These are phyloP conservation scores for Botrytis aclada DNA, from an alignment of 2,329 filamentous ascomycete genomes.

Conservation along the genomic window DNA sequence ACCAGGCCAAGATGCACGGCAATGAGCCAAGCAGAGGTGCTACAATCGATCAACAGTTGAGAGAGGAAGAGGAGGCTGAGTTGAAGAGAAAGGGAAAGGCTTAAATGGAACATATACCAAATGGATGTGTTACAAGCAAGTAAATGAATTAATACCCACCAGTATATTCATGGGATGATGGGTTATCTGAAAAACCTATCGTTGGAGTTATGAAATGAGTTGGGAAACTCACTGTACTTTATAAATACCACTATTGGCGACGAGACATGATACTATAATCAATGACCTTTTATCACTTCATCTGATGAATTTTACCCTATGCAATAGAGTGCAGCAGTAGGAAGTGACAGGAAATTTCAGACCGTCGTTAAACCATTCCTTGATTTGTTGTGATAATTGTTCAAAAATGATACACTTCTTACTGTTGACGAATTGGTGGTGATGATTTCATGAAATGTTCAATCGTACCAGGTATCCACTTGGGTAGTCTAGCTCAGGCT, in stretches of 20 bases:
- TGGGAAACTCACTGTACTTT: slow-evolving; percentile 5
- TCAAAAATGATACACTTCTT: background rate
- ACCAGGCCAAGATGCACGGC: slow-evolving; percentile 61
- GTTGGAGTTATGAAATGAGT: background rate
- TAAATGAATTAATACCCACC: background rate
- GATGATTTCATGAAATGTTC: background rate
- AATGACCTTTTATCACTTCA: slow-evolving; percentile 9
- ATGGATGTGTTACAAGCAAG: slow-evolving; percentile 1
- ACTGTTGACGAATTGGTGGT: background rate
- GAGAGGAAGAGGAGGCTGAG: slow-evolving; percentile 64
- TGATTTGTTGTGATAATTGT: too few relatives aligned
- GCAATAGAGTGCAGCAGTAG: too few relatives aligned
- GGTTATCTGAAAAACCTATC: background rate
- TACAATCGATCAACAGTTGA: slow-evolving; percentile 66
- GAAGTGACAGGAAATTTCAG: background rate
- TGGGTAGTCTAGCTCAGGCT: background rate
- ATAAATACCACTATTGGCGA: slow-evolving; percentile 4
- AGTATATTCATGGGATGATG: slow-evolving; percentile 10
- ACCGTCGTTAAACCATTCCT: background rate
- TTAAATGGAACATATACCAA: slow-evolving; percentile 26
- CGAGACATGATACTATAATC: slow-evolving; percentile 12
- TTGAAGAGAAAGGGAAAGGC: slow-evolving; percentile 57
- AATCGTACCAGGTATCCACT: background rate
- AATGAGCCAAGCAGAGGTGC: slow-evolving; percentile 72
- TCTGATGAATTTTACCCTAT: too few relatives aligned